phyloP scores from a whole-genome alignment of 176 grass and related monocot genomes.

The Musa itinerans region DNA sequence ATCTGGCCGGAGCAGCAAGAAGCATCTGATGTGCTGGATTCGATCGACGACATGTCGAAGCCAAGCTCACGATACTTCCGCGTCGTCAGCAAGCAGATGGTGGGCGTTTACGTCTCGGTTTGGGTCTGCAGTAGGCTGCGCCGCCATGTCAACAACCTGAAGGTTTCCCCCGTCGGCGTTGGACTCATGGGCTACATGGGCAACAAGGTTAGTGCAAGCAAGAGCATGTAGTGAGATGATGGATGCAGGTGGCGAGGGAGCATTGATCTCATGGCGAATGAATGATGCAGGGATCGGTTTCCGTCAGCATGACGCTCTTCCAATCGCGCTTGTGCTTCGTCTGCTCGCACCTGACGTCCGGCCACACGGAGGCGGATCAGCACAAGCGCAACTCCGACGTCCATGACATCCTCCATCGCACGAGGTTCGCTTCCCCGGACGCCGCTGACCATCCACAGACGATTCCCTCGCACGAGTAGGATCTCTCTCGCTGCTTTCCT shows the following conservation, averaged over 20 bases:
- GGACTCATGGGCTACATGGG: constrained; percentile 68
- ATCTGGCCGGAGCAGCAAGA: constrained; percentile 56
- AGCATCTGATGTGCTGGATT: constrained; percentile 37
- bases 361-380: constrained; percentile 41
- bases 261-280: neutral
- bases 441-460: constrained; percentile 26
- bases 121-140: constrained; percentile 47
- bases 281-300: constrained; percentile 47
- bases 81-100: constrained; percentile 65
- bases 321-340: constrained; percentile 63
- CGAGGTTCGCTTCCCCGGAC: constrained; percentile 30
- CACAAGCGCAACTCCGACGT: constrained; percentile 48
- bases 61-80: constrained; percentile 27
- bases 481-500: too few relatives aligned
- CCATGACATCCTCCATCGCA: constrained; percentile 43
- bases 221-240: too few relatives aligned
- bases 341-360: constrained; percentile 60
- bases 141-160: constrained; percentile 46
- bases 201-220: constrained; percentile 43
- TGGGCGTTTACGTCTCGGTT: constrained; percentile 57
- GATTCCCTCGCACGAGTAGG: constrained; percentile 62
- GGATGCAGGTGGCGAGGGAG: too few relatives aligned
- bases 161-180: constrained; percentile 56
- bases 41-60: constrained; percentile 28
- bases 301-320: constrained; percentile 55